These are phyloP conservation scores for Leishmania martiniquensis DNA, from an alignment of 208 protist genomes.

Conservation along the genomic window DNA sequence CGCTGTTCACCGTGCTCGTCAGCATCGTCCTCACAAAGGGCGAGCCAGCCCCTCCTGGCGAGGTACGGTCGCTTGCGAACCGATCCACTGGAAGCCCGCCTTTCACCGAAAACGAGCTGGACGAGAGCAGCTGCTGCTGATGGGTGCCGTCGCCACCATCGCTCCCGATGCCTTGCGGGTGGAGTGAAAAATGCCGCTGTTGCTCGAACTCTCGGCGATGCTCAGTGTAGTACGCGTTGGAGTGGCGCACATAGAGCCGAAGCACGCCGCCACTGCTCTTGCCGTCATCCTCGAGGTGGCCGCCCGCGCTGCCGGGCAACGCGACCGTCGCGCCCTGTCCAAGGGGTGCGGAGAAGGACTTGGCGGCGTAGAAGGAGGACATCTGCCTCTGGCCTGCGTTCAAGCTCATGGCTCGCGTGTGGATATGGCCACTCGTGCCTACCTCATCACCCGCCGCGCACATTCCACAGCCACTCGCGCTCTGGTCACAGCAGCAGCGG, in stretches of 20 bases:
- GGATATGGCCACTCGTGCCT: neutral
- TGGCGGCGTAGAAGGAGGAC: neutral
- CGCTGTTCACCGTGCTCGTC: neutral
- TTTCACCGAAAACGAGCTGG: neutral
- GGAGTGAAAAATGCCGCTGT: neutral
- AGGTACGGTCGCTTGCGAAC: neutral
- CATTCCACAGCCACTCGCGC: neutral
- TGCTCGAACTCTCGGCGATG: constrained; percentile 26
- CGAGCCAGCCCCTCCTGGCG: neutral
- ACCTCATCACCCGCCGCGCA: neutral
- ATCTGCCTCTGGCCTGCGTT: neutral
- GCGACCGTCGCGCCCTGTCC: neutral
- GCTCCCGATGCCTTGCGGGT: constrained; percentile 8
- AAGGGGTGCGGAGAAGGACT: neutral
- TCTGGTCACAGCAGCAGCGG: neutral
- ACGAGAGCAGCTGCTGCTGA: constrained; percentile 28
- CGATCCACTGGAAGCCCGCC: neutral
- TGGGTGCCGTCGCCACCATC: neutral
- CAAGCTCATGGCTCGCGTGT: neutral
- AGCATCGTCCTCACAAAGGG: constrained; percentile 13
- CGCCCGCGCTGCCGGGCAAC: neutral
- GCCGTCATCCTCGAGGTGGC: constrained; percentile 20
- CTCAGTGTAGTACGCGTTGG: constrained; percentile 39
- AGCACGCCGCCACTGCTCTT: constrained; percentile 61
- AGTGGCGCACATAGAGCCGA: constrained; percentile 85